Percentiles rank a stretch among this genome's conserved stretches.
Evolutionary conservation across 306 rosid species (phyloP).

Genomic region (Pyrus betulifolia): DNA sequence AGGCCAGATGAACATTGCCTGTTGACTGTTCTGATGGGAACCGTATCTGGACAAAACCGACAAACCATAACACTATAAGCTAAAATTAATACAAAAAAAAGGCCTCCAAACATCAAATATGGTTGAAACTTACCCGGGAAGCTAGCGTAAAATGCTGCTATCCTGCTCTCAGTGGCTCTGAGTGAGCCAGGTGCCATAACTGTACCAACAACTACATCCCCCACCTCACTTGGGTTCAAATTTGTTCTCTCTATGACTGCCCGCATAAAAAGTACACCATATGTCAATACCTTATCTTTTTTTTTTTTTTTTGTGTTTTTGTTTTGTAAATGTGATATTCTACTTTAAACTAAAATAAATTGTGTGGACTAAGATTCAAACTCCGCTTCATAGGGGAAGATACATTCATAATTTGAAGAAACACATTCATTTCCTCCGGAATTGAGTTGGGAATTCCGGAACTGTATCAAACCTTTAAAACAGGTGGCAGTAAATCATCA

Average conservation of each 20-base stretch:
- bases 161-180: conserved; percentile 82
- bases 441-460: not conserved
- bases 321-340: no score
- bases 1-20: conserved; percentile 96
- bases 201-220: conserved; percentile 90
- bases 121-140: conserved; percentile 58
- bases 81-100: not conserved
- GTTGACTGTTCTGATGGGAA: conserved; percentile 81
- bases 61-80: not conserved
- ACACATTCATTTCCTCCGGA: not conserved
- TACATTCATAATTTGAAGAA: no score
- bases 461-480: conserved; percentile 46
- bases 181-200: conserved; percentile 82
- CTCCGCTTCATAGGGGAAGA: no score
- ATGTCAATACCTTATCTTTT: no score
- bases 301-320: no score
- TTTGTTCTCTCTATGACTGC: conserved; percentile 76
- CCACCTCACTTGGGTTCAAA: conserved; percentile 69
- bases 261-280: conserved; percentile 24
- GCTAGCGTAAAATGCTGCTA: conserved; percentile 88
- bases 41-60: conserved; percentile 46
- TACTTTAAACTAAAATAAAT: no score
- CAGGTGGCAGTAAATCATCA: conserved; percentile 81
- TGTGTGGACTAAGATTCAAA: no score
- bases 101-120: not conserved